A percentile compares a stretch with the other conserved stretches of the same genome.
These are phyloP conservation scores for Aquanectria penicillioides DNA, from an alignment of 2,329 filamentous ascomycete genomes.

Conservation along the genomic window DNA sequence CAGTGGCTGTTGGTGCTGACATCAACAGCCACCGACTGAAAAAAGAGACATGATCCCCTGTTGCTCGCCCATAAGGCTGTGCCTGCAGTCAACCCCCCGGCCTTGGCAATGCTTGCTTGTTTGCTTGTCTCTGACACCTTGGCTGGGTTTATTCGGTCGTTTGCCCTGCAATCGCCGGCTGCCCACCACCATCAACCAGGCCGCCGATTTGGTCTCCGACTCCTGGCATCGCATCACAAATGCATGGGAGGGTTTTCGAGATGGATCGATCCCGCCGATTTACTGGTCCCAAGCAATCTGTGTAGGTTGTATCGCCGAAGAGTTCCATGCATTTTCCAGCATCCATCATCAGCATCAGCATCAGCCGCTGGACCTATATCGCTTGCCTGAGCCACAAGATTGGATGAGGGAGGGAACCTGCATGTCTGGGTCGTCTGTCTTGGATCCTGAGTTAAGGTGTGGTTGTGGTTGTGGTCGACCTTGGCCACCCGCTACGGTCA, in stretches of 20 bases:
- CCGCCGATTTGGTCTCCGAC: conserved; percentile 10
- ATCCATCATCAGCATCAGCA: conserved; percentile 17
- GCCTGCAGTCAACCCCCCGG: conserved; percentile 29
- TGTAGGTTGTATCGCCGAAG: conserved; percentile 20
- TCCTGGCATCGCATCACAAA: conserved; percentile 1
- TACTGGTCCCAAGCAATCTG: background rate
- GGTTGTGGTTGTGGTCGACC: conserved; percentile 14
- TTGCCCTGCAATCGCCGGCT: background rate
- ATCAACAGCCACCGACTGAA: no score
- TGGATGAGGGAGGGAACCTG: conserved; percentile 24
- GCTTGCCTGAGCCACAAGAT: conserved; percentile 7
- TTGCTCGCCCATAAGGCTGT: conserved; percentile 38
- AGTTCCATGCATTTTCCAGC: conserved; percentile 14
- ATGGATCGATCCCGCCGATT: background rate
- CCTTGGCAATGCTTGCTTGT: conserved; percentile 35
- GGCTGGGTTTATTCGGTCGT: conserved; percentile 15
- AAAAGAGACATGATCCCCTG: conserved; percentile 28
- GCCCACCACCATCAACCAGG: conserved; percentile 2
- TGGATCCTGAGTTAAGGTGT: conserved; percentile 14
- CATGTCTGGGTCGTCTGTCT: conserved; percentile 15
- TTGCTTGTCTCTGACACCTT: conserved; percentile 7
- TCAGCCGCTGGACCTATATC: background rate
- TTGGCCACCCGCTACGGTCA: background rate
- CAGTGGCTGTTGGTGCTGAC: conserved; percentile 29
- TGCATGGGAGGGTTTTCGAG: conserved; percentile 7